Evolutionary conservation across 169 alveolate species (phyloP).

Genomic region (Eimeria acervulina): DNA sequence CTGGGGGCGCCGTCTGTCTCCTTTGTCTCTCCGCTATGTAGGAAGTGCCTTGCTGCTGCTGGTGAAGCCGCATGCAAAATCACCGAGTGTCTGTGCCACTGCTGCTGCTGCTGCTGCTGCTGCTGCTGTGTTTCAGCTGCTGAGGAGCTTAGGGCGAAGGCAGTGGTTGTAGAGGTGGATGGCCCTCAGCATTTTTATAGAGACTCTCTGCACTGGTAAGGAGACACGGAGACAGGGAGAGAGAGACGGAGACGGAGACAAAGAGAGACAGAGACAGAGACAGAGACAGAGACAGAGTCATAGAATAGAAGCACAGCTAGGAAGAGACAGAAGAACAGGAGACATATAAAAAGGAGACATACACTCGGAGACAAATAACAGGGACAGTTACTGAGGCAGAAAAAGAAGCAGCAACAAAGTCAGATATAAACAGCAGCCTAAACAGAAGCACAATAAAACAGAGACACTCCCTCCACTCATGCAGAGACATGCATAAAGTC

Average conservation of each 20-base stretch:
- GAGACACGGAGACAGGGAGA: neutral
- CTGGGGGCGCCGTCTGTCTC: neutral
- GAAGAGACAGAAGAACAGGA: neutral
- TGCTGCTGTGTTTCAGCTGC: constrained; percentile 63
- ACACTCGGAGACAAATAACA: too few species aligned
- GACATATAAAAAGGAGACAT: too few species aligned
- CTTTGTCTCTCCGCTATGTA: neutral
- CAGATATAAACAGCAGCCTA: too few species aligned
- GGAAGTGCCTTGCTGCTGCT: neutral
- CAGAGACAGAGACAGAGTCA: neutral
- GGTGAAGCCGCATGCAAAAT: neutral
- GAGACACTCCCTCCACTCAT: too few species aligned
- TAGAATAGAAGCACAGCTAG: too few species aligned
- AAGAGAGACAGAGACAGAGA: neutral
- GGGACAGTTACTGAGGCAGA: too few species aligned
- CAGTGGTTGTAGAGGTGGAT: constrained; percentile 78
- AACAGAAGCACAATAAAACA: neutral
- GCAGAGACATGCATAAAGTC: too few species aligned
- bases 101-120: constrained; percentile 18
- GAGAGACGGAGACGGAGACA: neutral
- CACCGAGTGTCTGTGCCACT: neutral
- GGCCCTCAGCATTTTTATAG: constrained; percentile 83
- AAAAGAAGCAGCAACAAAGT: too few species aligned
- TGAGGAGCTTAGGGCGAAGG: constrained; percentile 58
- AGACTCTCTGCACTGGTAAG: constrained; percentile 81